phyloP scores from a whole-genome alignment of 2,329 filamentous ascomycete species.

The Aspergillus pseudoviridinutans region DNA sequence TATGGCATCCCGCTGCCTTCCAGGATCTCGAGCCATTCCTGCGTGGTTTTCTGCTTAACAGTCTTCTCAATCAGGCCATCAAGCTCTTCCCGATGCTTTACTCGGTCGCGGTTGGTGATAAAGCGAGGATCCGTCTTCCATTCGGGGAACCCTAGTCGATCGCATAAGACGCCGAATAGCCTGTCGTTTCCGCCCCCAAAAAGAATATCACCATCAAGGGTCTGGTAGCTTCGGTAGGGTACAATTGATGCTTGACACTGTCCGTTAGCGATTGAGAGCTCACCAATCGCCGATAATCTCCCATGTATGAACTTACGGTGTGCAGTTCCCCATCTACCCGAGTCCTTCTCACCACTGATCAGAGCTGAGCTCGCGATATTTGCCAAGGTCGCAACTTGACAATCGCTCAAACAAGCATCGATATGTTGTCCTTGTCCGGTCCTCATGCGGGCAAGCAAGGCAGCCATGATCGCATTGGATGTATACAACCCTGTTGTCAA shows the following conservation, averaged over 20 bases:
- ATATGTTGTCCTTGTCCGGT: slow-evolving; percentile 86
- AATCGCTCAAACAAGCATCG: slow-evolving; percentile 86
- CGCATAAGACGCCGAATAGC: slow-evolving; percentile 58
- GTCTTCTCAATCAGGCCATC: slow-evolving; percentile 74
- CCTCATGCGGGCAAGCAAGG: slow-evolving; percentile 69
- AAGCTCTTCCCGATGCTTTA: slow-evolving; percentile 67
- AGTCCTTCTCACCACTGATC: slow-evolving; percentile 81
- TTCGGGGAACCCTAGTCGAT: slow-evolving; percentile 54
- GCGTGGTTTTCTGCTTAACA: slow-evolving; percentile 72
- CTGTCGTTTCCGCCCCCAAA: slow-evolving; percentile 62
- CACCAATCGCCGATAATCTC: neutral
- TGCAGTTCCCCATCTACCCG: slow-evolving; percentile 90
- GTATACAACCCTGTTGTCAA: slow-evolving; percentile 93
- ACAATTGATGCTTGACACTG: slow-evolving; percentile 77
- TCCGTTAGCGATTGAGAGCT: slow-evolving; percentile 6
- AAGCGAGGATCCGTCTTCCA: slow-evolving; percentile 57
- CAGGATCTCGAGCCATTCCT: slow-evolving; percentile 80
- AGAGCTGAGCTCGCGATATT: slow-evolving; percentile 92
- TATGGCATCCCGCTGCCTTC: slow-evolving; percentile 94
- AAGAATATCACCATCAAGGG: slow-evolving; percentile 59
- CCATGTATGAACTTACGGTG: slow-evolving; percentile 60
- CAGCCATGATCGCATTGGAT: slow-evolving; percentile 92
- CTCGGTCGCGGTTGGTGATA: slow-evolving; percentile 56
- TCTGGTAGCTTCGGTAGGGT: slow-evolving; percentile 80
- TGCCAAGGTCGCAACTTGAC: slow-evolving; percentile 88